phyloP scores from a whole-genome alignment of 345 rosid genomes.

The Angophora floribunda region DNA sequence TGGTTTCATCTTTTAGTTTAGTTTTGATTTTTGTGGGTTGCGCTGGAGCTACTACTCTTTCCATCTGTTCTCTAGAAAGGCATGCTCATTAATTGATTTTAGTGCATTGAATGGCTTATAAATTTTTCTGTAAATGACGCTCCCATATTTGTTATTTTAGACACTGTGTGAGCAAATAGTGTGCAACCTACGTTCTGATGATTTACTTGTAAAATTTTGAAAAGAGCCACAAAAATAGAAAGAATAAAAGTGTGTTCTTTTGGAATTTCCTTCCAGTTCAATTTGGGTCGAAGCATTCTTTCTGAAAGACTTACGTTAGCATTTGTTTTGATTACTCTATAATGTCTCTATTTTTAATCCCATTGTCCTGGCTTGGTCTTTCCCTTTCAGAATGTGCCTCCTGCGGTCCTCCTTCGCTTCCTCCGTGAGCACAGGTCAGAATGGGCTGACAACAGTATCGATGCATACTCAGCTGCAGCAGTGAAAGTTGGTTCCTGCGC shows the following conservation, averaged over 20 bases:
- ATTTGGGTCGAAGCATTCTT: neutral
- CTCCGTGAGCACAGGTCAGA: slow-evolving; percentile 97
- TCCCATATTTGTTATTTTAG: neutral
- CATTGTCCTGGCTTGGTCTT: neutral
- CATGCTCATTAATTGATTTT: neutral
- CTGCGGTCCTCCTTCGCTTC: slow-evolving; percentile 92
- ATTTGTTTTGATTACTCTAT: neutral
- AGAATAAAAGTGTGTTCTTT: neutral
- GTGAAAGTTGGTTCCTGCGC: slow-evolving; percentile 90
- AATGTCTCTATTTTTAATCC: neutral
- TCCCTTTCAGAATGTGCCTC: slow-evolving; percentile 74
- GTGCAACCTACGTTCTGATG: neutral
- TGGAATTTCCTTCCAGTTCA: neutral
- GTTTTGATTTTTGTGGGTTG: neutral
- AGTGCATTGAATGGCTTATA: neutral
- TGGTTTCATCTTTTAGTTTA: neutral
- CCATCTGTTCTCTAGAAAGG: neutral
- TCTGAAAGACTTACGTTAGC: neutral
- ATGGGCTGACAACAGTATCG: slow-evolving; percentile 97
- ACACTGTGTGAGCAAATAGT: neutral
- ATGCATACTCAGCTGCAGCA: slow-evolving; percentile 93
- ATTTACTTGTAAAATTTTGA: neutral
- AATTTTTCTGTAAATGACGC: neutral
- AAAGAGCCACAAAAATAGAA: neutral
- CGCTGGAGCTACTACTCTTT: neutral